A percentile compares a stretch with the other conserved stretches of the same genome.
Conservation (phyloP, 768 basidiomycete genomes). For the Dioszegia hungarica region DNA sequence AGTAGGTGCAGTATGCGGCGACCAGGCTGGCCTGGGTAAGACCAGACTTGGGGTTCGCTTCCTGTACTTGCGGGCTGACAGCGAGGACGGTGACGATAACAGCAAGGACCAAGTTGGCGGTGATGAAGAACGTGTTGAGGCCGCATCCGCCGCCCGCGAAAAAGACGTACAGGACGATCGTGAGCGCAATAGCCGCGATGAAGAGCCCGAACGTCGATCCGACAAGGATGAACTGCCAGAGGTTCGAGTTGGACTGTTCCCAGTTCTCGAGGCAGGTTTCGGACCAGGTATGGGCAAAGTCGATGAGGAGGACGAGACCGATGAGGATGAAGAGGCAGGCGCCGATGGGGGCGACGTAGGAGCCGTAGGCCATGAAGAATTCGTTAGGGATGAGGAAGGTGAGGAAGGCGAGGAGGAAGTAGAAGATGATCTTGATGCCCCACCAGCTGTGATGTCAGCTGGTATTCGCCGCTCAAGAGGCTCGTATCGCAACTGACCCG, state of each 20-base stretch:
- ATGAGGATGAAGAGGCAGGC: constrained; percentile 93
- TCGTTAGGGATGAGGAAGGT: constrained; percentile 95
- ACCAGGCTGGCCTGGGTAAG: constrained; percentile 95
- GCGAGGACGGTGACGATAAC: constrained; percentile 74
- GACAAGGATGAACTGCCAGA: constrained; percentile 96
- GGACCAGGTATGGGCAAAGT: constrained; percentile 98
- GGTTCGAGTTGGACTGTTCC: constrained; percentile 77
- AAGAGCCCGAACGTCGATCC: constrained; percentile 89
- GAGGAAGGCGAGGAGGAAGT: constrained; percentile 71
- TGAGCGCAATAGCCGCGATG: constrained; percentile 71
- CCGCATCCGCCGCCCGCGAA: constrained; percentile 82
- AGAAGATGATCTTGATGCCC: constrained; percentile 91
- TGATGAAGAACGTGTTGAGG: constrained; percentile 95
- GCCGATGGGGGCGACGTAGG: constrained; percentile 80
- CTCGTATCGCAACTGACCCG: constrained; percentile 65
- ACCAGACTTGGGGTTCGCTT: constrained; percentile 87
- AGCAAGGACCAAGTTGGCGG: constrained; percentile 79
- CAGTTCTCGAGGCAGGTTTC: constrained; percentile 94
- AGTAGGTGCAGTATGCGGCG: constrained; percentile 94
- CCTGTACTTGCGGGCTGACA: constrained; percentile 80
- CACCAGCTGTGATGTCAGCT: constrained; percentile 67
- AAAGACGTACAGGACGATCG: constrained; percentile 82
- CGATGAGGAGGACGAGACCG: constrained; percentile 92
- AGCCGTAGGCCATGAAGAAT: constrained; percentile 98
- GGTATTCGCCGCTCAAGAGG: background rate